These are phyloP conservation scores for Smittium culicis DNA, from an alignment of 371 early-diverging fungal species.

Conservation along the genomic window DNA sequence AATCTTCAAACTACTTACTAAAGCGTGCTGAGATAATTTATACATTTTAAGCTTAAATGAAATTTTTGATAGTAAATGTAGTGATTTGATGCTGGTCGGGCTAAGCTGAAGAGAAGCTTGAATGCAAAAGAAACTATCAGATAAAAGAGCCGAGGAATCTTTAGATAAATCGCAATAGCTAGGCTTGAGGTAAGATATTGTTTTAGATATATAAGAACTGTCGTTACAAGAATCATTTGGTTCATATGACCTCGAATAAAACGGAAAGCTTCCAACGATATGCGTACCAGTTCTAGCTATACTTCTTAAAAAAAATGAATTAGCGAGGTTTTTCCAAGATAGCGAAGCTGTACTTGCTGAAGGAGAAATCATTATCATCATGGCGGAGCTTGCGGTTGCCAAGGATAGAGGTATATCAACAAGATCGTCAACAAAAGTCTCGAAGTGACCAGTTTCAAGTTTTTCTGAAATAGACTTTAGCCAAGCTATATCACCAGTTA, in stretches of 20 bases:
- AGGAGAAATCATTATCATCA: neutral
- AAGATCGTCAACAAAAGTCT: too few relatives aligned
- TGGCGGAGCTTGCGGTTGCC: neutral
- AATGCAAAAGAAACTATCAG: neutral
- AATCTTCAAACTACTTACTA: neutral
- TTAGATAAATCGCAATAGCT: too few relatives aligned
- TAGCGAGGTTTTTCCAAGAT: neutral
- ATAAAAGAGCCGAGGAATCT: neutral
- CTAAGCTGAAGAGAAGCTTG: conserved; percentile 6
- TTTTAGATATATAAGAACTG: too few relatives aligned
- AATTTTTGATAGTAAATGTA: neutral
- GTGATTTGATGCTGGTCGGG: neutral
- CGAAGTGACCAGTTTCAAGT: too few relatives aligned
- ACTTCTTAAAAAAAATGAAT: neutral
- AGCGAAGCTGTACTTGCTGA: neutral
- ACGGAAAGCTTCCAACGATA: neutral
- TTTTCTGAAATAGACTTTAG: neutral
- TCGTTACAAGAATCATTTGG: too few relatives aligned
- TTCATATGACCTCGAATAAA: too few relatives aligned
- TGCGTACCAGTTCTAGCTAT: neutral
- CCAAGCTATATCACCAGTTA: neutral
- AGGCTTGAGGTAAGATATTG: too few relatives aligned
- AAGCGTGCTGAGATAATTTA: conserved; percentile 3
- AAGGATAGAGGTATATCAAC: neutral
- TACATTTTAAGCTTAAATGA: neutral